Evolutionary conservation across 2,329 filamentous ascomycete species (phyloP), one percentile per base, ranked within the genome.

Genomic region (Boeremia exigua): DNA sequence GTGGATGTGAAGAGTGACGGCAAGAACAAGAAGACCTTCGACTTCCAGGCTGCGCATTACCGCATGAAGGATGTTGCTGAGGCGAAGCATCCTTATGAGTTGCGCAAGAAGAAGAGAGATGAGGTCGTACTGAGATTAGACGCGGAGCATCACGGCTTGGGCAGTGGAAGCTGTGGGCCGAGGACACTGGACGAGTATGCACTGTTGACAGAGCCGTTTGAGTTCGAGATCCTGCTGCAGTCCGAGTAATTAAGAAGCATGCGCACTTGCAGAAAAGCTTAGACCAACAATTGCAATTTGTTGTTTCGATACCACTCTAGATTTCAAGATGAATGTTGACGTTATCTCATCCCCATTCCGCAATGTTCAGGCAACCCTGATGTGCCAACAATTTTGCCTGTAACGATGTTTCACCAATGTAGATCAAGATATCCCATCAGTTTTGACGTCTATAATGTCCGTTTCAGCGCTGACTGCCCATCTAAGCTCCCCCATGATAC

Each of bases 1-100:
- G 66, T 70, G 2, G 64, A 72, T 10, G 53, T 56, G 6, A 51
- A 51, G 27, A 48, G 45, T 15, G 56, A 51, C 10, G 43, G 49
- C 27, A 38, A 49, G 19, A 40, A 62, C 36, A 59, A 61, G 39
- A 62, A 54, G 53, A 33, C 51, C 27, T 73, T 74, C 42, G 66
- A 77, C 67, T 90, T 88, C 74, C 79, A 80, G 46, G 84, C 81
- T 0, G 80, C 80, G 8, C 81, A 82, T 57, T 84, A 87, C 65
- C 78, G 79, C 15, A 77, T 80, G 23, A 68, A 74, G 32, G 82
- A 80, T 44, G 73, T 90, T 27, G 81, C 86, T 42, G 78, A 78
- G 1, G 86, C 87, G 2, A 80, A 76, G 38, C 88, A 91, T 69
- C 88, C 88, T 0, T 80, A 84, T 60, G 86, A 91, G 68, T 71